phyloP scores from a whole-genome alignment of 116 monocot genomes.

The Posidonia oceanica region DNA sequence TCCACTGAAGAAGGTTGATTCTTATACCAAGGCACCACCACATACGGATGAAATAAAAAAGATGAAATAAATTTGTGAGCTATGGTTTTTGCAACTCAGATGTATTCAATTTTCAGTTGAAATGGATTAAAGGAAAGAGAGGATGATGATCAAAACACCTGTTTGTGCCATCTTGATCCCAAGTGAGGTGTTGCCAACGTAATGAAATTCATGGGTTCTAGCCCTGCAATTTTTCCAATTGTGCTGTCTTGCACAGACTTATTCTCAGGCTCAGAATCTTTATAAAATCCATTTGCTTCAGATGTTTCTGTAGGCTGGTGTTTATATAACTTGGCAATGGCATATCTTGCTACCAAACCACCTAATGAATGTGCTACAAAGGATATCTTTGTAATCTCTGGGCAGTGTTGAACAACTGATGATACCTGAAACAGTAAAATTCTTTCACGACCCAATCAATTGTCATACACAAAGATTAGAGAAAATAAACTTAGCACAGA shows the following conservation, averaged over 20 bases:
- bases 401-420: constrained; percentile 39
- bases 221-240: constrained; percentile 38
- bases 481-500: no score
- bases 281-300: neutral
- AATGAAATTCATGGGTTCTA: constrained; percentile 57
- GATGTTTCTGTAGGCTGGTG: neutral
- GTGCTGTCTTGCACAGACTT: neutral
- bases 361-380: constrained; percentile 94
- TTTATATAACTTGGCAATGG: constrained; percentile 72
- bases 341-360: constrained; percentile 89
- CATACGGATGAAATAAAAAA: no score
- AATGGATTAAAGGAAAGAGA: no score
- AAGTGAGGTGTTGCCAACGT: constrained; percentile 60
- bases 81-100: no score
- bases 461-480: no score
- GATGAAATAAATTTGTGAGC: no score
- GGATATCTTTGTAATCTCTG: constrained; percentile 61
- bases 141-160: constrained; percentile 20
- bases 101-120: no score
- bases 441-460: no score
- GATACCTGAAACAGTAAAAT: constrained; percentile 32
- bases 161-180: constrained; percentile 51
- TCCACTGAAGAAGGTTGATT: neutral
- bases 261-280: constrained; percentile 2
- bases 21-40: no score